phyloP scores from a whole-genome alignment of 331 rosid species.

The Quercus lobata region DNA sequence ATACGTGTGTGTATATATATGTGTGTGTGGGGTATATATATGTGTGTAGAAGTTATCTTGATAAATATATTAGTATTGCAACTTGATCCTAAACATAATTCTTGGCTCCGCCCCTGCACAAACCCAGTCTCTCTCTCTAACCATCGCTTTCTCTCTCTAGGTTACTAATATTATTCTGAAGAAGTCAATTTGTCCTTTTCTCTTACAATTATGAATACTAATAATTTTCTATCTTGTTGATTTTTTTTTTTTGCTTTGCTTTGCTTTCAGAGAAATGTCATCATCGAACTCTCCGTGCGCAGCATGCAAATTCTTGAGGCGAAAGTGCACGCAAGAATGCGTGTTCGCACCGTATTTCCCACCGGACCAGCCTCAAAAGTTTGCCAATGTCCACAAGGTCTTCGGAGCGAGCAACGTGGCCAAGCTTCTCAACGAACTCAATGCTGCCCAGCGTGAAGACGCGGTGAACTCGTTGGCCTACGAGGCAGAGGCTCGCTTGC shows the following conservation, averaged over 20 bases:
- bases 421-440: constrained; percentile 72
- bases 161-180: background rate
- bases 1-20: too few relatives aligned
- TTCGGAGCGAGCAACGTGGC: constrained; percentile 94
- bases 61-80: too few relatives aligned
- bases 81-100: too few relatives aligned
- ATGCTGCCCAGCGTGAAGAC: constrained; percentile 65
- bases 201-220: background rate
- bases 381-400: constrained; percentile 73
- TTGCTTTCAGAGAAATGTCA: constrained; percentile 22
- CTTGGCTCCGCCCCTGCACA: too few relatives aligned
- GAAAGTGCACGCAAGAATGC: constrained; percentile 92
- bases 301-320: constrained; percentile 76
- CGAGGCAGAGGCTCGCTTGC: constrained; percentile 82
- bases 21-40: too few relatives aligned
- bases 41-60: too few relatives aligned
- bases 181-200: background rate
- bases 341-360: constrained; percentile 95
- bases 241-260: background rate
- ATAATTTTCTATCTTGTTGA: background rate
- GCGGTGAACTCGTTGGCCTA: constrained; percentile 89
- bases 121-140: constrained; percentile 13
- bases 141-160: background rate
- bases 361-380: constrained; percentile 86
- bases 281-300: constrained; percentile 85